Percentiles rank a stretch among this genome's conserved stretches.
phyloP scores from a whole-genome alignment of 306 rosid species.

The Dicorynia guianensis region DNA sequence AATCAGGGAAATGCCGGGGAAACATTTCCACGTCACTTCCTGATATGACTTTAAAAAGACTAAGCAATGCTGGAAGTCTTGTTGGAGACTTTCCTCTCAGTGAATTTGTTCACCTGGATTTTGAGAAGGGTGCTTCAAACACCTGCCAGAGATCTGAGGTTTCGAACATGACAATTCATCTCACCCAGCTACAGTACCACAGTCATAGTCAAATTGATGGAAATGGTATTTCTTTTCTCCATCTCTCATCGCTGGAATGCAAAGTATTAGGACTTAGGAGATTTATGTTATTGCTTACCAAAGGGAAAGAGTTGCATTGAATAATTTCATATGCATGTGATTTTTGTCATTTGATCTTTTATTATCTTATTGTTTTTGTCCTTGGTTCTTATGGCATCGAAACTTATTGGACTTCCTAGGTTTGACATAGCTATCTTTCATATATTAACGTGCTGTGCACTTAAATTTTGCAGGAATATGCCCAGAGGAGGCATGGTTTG shows the following conservation, averaged over 20 bases:
- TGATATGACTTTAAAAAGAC: slow-evolving; percentile 37
- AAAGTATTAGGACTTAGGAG: background rate
- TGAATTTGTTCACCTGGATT: slow-evolving; percentile 61
- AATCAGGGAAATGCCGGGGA: slow-evolving; percentile 37
- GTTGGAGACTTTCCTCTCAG: slow-evolving; percentile 42
- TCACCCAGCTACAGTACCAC: slow-evolving; percentile 64
- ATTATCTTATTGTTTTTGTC: background rate
- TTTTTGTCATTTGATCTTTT: background rate
- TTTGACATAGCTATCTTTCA: background rate
- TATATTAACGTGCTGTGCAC: background rate
- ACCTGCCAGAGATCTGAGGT: slow-evolving; percentile 51
- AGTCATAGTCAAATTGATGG: slow-evolving; percentile 52
- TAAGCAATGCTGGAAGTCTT: slow-evolving; percentile 39
- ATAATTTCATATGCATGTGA: background rate
- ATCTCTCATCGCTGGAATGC: background rate
- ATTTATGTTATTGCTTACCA: too few relatives aligned
- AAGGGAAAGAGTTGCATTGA: too few relatives aligned
- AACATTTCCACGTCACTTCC: slow-evolving; percentile 40
- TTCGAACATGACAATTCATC: slow-evolving; percentile 57
- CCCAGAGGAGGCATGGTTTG: slow-evolving; percentile 79
- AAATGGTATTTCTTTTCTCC: slow-evolving; percentile 37
- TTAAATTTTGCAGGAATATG: slow-evolving; percentile 46
- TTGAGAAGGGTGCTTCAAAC: slow-evolving; percentile 42
- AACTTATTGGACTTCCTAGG: background rate
- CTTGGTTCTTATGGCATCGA: background rate